Conservation (phyloP, 2,329 filamentous ascomycete species). For the Sphaerulina musiva region DNA sequence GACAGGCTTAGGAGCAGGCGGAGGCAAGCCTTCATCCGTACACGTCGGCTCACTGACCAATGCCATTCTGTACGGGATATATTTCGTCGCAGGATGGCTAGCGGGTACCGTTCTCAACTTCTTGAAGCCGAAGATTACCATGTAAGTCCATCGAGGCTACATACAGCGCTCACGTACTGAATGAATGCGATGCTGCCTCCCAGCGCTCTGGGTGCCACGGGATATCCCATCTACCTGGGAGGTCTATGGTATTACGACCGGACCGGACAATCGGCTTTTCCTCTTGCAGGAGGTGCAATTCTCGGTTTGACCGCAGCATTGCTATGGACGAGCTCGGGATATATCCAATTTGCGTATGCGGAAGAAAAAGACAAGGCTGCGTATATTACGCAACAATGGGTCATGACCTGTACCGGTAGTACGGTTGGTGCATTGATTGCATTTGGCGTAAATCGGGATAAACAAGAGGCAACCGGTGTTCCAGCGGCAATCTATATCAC, state of each 20-base stretch:
- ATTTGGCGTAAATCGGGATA: neutral
- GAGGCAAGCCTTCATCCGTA: constrained; percentile 6
- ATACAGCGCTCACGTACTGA: neutral
- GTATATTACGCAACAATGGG: constrained; percentile 1
- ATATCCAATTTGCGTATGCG: constrained; percentile 41
- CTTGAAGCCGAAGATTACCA: constrained; percentile 1
- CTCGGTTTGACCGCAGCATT: constrained; percentile 46
- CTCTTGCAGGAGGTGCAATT: constrained; percentile 46
- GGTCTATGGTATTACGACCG: constrained; percentile 48
- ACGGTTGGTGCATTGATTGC: neutral
- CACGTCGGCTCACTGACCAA: constrained; percentile 6
- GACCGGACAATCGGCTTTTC: constrained; percentile 43
- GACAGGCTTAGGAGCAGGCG: constrained; percentile 7
- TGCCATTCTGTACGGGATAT: constrained; percentile 8
- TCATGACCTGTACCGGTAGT: neutral
- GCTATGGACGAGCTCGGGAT: constrained; percentile 47
- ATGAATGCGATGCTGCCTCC: neutral
- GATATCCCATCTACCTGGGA: constrained; percentile 45
- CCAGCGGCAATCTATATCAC: neutral
- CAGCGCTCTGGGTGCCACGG: neutral
- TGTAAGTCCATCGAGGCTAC: neutral
- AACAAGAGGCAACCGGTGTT: neutral
- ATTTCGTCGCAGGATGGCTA: constrained; percentile 8
- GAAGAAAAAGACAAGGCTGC: constrained; percentile 26
- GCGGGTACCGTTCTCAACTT: constrained; percentile 6